Conservation (phyloP, 306 rosid genomes). For the Ziziphus jujuba region DNA sequence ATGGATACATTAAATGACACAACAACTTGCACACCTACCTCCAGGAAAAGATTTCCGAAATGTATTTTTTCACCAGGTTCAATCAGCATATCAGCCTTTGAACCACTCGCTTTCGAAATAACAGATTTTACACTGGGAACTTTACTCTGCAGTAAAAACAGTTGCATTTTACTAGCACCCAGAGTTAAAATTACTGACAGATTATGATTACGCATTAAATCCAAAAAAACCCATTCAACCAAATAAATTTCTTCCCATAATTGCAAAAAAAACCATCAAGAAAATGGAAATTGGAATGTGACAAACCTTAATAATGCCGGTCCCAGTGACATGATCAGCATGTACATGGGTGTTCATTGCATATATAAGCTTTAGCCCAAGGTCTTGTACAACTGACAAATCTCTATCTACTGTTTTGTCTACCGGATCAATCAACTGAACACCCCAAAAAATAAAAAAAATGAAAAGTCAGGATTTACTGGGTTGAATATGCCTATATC, state of each 20-base stretch:
- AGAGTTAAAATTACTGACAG: not conserved
- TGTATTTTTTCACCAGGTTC: slow-evolving; percentile 60
- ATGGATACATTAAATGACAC: not conserved
- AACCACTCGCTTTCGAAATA: slow-evolving; percentile 82
- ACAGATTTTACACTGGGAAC: slow-evolving; percentile 72
- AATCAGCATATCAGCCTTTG: slow-evolving; percentile 65
- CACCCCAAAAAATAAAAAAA: not conserved
- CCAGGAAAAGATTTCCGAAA: slow-evolving; percentile 77
- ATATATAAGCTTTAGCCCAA: slow-evolving; percentile 70
- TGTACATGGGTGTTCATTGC: slow-evolving; percentile 96
- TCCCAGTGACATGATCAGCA: slow-evolving; percentile 95
- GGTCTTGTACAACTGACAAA: slow-evolving; percentile 54
- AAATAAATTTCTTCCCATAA: not conserved
- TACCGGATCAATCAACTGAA: slow-evolving; percentile 95
- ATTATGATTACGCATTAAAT: not conserved
- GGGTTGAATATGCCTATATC: too few species aligned
- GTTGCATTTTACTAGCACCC: not conserved
- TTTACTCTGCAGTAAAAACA: slow-evolving; percentile 49
- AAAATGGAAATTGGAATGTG: not conserved
- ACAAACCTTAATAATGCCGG: slow-evolving; percentile 78
- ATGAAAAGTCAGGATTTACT: not conserved
- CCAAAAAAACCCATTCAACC: not conserved
- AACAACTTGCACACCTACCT: slow-evolving; percentile 47
- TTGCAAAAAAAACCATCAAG: not conserved
- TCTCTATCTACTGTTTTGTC: slow-evolving; percentile 88